A percentile compares a stretch with the other conserved stretches of the same genome.
Conservation (phyloP, 2,329 filamentous ascomycete genomes). For the Rhexocercosporidium sp. region DNA sequence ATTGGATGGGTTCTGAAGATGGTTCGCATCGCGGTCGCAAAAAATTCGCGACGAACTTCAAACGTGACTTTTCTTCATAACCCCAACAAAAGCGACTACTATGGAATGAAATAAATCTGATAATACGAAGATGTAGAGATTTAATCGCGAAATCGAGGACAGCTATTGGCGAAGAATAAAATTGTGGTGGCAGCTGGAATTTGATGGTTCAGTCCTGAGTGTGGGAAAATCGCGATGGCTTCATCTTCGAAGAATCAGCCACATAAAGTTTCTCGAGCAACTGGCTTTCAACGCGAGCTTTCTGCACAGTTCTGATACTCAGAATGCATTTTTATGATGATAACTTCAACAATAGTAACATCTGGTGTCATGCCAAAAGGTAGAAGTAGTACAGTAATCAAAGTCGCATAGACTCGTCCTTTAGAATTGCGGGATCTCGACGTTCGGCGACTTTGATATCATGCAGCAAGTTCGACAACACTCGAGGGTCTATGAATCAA, state of each 20-base stretch:
- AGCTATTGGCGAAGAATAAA: conserved; percentile 13
- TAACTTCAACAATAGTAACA: not conserved
- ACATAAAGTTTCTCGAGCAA: conserved; percentile 12
- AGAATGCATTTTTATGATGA: not conserved
- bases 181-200: conserved; percentile 24
- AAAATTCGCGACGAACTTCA: conserved; percentile 19
- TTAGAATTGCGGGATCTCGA: conserved; percentile 22
- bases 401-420: conserved; percentile 18
- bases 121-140: conserved; percentile 8
- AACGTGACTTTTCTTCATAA: conserved; percentile 26
- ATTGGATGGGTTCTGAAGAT: conserved; percentile 5
- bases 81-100: conserved; percentile 10
- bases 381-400: conserved; percentile 7
- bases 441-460: conserved; percentile 18
- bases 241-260: conserved; percentile 26
- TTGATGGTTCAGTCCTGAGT: conserved; percentile 16
- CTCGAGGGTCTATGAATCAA: conserved; percentile 18
- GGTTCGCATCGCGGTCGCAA: conserved; percentile 26
- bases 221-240: conserved; percentile 33
- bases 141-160: not conserved
- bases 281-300: conserved; percentile 3
- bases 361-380: not conserved
- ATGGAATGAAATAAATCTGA: conserved; percentile 15
- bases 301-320: not conserved
- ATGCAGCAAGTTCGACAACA: conserved; percentile 27